Base-by-base conservation (phyloP, 331 rosid genomes). In the Quercus tomentella region DNA sequence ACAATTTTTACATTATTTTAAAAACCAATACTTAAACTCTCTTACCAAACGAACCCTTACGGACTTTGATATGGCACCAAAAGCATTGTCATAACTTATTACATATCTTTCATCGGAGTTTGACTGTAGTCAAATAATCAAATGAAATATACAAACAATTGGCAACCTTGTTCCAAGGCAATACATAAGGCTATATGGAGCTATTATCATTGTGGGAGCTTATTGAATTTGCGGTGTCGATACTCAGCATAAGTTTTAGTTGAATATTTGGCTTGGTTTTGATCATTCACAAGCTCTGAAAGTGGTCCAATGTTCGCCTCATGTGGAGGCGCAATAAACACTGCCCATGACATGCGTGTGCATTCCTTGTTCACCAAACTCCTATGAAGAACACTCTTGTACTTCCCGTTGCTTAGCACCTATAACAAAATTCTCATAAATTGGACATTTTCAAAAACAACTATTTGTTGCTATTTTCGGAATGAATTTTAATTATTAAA, bases 371-470 rank as follows among this genome's bases (percentile, higher is more conserved):
- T 90, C 85, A 90, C 95, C 87, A 89, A 75, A 83, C 97, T 90
- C 76, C 91, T 84, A 18, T 92, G 93, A 28, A 89, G 60, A 21
- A 92, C 89, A 56, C 95, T 86, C 82, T 82, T 89, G 80, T 80
- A 89, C 82, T 81, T 92, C 15, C 95, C 93, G 77, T 92, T 92
- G 78, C 95, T 90, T 61, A 89, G 45, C 35, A 90, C 88, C 92
- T 90, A 43, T 33, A 30, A 57, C 9, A 25, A 52, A 7, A 82
- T 23, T 61, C 26, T n/a, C 63, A 21, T 57, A 57, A 23, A 8
- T 57, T 4, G 26, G 26, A 20, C 63, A 8, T 7, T 20, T 2
- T 6, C n/a, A 41, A 41, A 41, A 41, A 7, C 10, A 8, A 41
- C 49, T 41, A 41, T 7, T 41, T 41, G 49, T 8, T 8, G 49